Base-by-base conservation (phyloP, 148 eudicot genomes). In the Camellia lanceoleosa region DNA sequence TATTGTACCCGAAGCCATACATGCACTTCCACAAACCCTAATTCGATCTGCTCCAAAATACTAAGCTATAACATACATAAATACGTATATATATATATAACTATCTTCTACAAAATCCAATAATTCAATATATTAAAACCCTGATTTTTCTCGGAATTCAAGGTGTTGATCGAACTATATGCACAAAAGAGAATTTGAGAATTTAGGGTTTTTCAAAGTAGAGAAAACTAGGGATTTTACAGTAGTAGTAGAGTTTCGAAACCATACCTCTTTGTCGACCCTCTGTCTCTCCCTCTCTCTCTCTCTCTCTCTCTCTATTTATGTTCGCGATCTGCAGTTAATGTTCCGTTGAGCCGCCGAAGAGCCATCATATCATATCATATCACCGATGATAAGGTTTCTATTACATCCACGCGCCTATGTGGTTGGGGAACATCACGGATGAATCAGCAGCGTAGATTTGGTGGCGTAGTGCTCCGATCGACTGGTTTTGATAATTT, bases 1-100 rank as follows among this genome's bases (percentile, higher is more conserved):
- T 68, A 79, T 80, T 62, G 80, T 81, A 82, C 77, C 84, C 64
- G 81, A 81, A 81, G 81, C 81, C 81, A 83, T 83, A 55, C 62
- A 83, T 68, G 18, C 20, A 78, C n/a, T 41, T 47, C 75, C 44
- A 14, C 38, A 74, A 51, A 18, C 82, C 75, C 75, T 73, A 78
- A 82, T 51, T 79, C 70, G 12, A 56, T 5, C 7, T 3, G 12
- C 20, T 18, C 9, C n/a, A 78, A 23, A 3, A 56, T 30, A 3
- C 5, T 47, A 1, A 7, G 5, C 20, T 4, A 54, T 5, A 65
- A 49, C 7, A 49, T 49, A 49, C 52, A 49, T 49, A 49, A 49
- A 49, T 49, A 49, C 7, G 52, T 15, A 52, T 56, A 12, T 23
- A 11, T 14, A 15, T 18, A 41, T 60, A 75, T 12, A 58, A 9